Base-by-base conservation (phyloP, 2,329 filamentous ascomycete species). In the Colletotrichum higginsianum region DNA sequence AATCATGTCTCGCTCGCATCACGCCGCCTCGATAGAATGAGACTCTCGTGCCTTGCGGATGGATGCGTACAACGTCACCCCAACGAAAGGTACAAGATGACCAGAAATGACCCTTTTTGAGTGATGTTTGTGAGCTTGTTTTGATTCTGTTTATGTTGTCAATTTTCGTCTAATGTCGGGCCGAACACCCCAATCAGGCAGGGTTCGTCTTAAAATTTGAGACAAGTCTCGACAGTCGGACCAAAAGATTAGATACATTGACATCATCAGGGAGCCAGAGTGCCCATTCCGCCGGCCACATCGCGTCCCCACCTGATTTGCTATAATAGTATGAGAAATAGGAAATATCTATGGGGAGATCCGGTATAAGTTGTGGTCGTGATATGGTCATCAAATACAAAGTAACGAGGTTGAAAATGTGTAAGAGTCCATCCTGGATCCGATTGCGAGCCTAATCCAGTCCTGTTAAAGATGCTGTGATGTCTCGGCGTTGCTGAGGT, bases 281-380 rank as follows among this genome's bases (percentile, higher is more conserved):
- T n/a, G 15, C 49, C 44, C 42, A 30, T 65, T 60, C 6, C 47
- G 15, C n/a, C n/a, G 26, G 40, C 35, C 63, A 35, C 9, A 35
- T 35, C 30, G 30, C 30, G 12, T 40, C n/a, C n/a, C 21, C 21
- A 6, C 38, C 38, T 26, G 12, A n/a, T 40, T 38, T 3, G n/a
- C 7, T 50, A 44, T 13, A 9, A 35, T 44, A 47, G 30, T 44
- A 50, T 58, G 11, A 57, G 16, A 23, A 50, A 26, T 21, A 46
- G 15, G 30, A n/a, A 49, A 44, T 30, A 30, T 72, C 66, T 72
- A 70, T 72, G 21, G 44, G 23, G 47, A 30, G 9, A 35, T 35
- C 64, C 65, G 46, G 65, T 60, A 71, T 72, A 60, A 44, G 56
- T 42, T 35, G 53, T 60, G 21, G 60, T 70, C 69, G 30, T 72